A percentile compares a stretch with the other conserved stretches of the same genome.
Evolutionary conservation across 768 basidiomycete species (phyloP).

Genomic region (Lactarius hatsudake): DNA sequence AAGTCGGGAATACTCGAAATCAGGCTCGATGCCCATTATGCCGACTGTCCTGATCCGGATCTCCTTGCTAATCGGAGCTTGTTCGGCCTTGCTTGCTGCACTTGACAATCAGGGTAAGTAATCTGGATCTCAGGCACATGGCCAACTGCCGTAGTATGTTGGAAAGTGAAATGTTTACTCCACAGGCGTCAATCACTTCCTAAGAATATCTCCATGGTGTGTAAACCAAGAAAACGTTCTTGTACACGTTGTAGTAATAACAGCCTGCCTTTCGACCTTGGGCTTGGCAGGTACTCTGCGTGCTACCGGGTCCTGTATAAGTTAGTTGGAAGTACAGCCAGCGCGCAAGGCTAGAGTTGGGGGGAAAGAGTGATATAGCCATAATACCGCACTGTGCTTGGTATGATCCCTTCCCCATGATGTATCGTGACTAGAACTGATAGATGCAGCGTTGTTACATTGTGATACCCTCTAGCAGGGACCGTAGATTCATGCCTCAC

Average conservation of each 20-base stretch:
- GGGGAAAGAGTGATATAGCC: background rate
- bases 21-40: background rate
- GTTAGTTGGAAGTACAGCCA: background rate
- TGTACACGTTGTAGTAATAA: background rate
- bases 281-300: background rate
- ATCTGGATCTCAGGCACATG: background rate
- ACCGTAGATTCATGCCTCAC: slow-evolving; percentile 5
- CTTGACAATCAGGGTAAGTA: background rate
- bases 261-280: background rate
- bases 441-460: background rate
- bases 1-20: background rate
- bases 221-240: background rate
- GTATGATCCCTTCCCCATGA: background rate
- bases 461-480: background rate
- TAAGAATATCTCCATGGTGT: background rate
- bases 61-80: background rate
- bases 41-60: background rate
- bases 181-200: background rate
- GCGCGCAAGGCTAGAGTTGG: background rate
- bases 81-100: background rate
- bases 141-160: background rate
- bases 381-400: background rate
- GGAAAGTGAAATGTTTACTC: background rate
- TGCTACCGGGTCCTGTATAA: background rate
- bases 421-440: background rate